These are phyloP conservation scores for Kwoniella shandongensis DNA, from an alignment of 768 basidiomycete species.

Conservation along the genomic window DNA sequence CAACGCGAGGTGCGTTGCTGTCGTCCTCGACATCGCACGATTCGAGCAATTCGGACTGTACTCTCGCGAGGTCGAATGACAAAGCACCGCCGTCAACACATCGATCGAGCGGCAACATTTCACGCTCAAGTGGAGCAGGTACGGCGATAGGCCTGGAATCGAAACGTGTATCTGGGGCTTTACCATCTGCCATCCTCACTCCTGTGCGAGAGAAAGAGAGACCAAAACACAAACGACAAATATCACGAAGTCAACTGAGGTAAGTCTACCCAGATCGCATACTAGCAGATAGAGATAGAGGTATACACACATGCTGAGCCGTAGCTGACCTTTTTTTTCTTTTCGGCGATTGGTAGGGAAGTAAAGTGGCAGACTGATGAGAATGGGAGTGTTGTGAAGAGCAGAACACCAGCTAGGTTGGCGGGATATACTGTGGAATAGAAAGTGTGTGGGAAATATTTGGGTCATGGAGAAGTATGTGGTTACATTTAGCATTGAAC, in stretches of 20 bases:
- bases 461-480: too few relatives aligned
- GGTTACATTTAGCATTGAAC: too few relatives aligned
- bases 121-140: too few relatives aligned
- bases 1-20: too few relatives aligned
- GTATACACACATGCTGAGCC: too few relatives aligned
- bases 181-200: background rate
- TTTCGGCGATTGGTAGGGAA: conserved; percentile 21
- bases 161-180: background rate
- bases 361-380: conserved; percentile 45
- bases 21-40: too few relatives aligned
- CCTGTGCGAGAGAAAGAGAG: conserved; percentile 15
- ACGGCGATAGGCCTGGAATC: background rate
- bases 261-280: conserved; percentile 20
- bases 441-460: too few relatives aligned
- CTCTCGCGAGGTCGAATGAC: too few relatives aligned
- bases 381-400: conserved; percentile 34
- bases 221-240: conserved; percentile 46
- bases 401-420: conserved; percentile 20
- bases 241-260: conserved; percentile 46
- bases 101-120: too few relatives aligned
- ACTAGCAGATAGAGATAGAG: background rate
- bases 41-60: too few relatives aligned
- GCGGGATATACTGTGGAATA: conserved; percentile 20
- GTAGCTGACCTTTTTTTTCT: background rate
- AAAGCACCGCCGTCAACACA: too few relatives aligned